Conservation (phyloP, 352 stramenopile genomes). For the Aphanomyces euteiches region DNA sequence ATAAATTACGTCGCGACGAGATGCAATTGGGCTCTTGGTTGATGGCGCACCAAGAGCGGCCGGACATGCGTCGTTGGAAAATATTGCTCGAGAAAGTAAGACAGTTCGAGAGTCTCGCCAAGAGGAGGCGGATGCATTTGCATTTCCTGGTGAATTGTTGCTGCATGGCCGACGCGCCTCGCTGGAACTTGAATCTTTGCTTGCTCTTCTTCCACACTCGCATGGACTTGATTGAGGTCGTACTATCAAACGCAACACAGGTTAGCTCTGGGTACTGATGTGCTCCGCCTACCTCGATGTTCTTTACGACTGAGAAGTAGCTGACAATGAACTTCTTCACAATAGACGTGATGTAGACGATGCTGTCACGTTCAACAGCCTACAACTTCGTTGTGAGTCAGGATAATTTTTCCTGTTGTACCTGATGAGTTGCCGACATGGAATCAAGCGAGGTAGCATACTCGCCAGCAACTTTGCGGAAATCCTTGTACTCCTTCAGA, state of each 20-base stretch:
- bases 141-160: slow-evolving; percentile 21
- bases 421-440: slow-evolving; percentile 21
- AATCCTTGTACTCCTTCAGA: slow-evolving; percentile 12
- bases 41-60: slow-evolving; percentile 23
- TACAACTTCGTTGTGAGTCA: neutral
- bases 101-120: slow-evolving; percentile 11
- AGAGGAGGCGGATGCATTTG: slow-evolving; percentile 15
- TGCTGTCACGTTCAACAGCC: slow-evolving; percentile 18
- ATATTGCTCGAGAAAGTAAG: slow-evolving; percentile 28
- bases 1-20: too few relatives aligned
- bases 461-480: slow-evolving; percentile 25
- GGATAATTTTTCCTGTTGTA: neutral
- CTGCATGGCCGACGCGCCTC: neutral
- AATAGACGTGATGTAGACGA: slow-evolving; percentile 1
- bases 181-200: neutral
- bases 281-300: slow-evolving; percentile 1
- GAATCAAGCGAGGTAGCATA: slow-evolving; percentile 18
- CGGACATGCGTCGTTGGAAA: slow-evolving; percentile 16
- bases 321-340: slow-evolving; percentile 27
- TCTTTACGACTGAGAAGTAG: slow-evolving; percentile 27
- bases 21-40: neutral
- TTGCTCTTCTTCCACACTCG: slow-evolving; percentile 17
- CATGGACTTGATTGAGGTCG: slow-evolving; percentile 19
- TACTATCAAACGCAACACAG: slow-evolving; percentile 9
- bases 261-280: neutral